These are phyloP conservation scores for Babesia bovis DNA, from an alignment of 169 alveolate genomes.

Conservation along the genomic window DNA sequence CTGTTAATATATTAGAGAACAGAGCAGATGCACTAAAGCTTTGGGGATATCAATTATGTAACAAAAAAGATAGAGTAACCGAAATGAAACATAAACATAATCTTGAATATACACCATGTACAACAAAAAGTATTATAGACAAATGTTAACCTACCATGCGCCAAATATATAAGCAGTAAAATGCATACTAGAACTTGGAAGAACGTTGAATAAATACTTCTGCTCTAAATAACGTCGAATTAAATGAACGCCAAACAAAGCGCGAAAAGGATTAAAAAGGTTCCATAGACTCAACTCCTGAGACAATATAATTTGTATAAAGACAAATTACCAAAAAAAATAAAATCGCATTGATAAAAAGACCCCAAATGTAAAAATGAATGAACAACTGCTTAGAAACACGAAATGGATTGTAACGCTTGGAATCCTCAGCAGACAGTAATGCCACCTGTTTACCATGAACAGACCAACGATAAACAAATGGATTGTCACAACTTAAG, in stretches of 20 bases:
- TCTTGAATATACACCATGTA: background rate
- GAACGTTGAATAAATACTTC: constrained; percentile 48
- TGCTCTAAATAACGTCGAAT: constrained; percentile 72
- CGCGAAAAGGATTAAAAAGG: constrained; percentile 49
- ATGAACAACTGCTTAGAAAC: constrained; percentile 66
- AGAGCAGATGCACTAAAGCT: background rate
- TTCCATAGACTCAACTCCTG: constrained; percentile 6
- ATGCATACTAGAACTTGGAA: constrained; percentile 71
- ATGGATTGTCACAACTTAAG: constrained; percentile 37
- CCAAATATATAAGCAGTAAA: constrained; percentile 70
- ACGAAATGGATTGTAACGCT: constrained; percentile 11
- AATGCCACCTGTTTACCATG: constrained; percentile 71
- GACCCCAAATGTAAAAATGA: constrained; percentile 69
- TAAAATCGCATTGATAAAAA: constrained; percentile 55
- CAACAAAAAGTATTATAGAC: background rate
- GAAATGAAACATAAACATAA: background rate
- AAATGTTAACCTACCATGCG: constrained; percentile 53
- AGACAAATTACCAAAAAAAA: constrained; percentile 58
- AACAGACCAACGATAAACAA: constrained; percentile 65
- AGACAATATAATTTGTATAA: too few relatives aligned
- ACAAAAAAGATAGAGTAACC: background rate
- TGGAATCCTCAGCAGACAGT: constrained; percentile 19
- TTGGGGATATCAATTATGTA: too few relatives aligned
- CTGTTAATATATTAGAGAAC: constrained; percentile 1
- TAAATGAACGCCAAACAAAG: constrained; percentile 62